Evolutionary conservation across 2,329 filamentous ascomycete species (phyloP).

Genomic region (Aaosphaeria arxii): DNA sequence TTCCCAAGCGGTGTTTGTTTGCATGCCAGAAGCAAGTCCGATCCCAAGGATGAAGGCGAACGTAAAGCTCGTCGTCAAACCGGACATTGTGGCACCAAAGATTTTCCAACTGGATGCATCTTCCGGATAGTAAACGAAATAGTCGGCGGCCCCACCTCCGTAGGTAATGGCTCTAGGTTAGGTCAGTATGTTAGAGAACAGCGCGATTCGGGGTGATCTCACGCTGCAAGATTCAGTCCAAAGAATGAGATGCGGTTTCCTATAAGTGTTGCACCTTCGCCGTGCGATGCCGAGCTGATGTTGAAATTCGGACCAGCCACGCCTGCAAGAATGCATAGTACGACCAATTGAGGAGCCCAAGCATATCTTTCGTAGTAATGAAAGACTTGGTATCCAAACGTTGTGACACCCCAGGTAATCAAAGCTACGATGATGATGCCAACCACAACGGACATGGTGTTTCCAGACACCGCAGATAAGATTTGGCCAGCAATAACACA

Average conservation of each 20-base stretch:
- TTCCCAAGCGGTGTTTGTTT: slow-evolving; percentile 49
- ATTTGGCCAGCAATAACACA: slow-evolving; percentile 67
- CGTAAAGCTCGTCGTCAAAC: slow-evolving; percentile 57
- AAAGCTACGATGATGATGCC: slow-evolving; percentile 65
- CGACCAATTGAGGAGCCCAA: slow-evolving; percentile 62
- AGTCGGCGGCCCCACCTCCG: slow-evolving; percentile 61
- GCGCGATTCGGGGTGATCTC: too few species aligned
- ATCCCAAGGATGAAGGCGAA: slow-evolving; percentile 60
- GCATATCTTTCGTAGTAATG: slow-evolving; percentile 68
- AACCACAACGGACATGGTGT: slow-evolving; percentile 61
- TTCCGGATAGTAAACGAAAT: slow-evolving; percentile 64
- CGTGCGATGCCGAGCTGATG: slow-evolving; percentile 48
- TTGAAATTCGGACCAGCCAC: slow-evolving; percentile 61
- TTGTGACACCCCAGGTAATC: slow-evolving; percentile 62
- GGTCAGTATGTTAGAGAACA: too few species aligned
- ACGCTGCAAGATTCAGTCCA: slow-evolving; percentile 61
- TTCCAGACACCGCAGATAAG: slow-evolving; percentile 60
- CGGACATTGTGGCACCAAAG: slow-evolving; percentile 56
- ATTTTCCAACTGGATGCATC: slow-evolving; percentile 51
- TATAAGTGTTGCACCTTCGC: slow-evolving; percentile 50
- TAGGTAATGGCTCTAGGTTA: slow-evolving; percentile 55
- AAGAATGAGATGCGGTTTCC: slow-evolving; percentile 67
- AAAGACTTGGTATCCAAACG: slow-evolving; percentile 66
- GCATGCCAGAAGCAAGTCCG: slow-evolving; percentile 57
- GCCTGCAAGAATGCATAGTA: slow-evolving; percentile 61